Evolutionary conservation across 208 protist genomes (phyloP), one percentile per base, ranked within the genome.

Genomic region (Trypanosoma theileri): DNA sequence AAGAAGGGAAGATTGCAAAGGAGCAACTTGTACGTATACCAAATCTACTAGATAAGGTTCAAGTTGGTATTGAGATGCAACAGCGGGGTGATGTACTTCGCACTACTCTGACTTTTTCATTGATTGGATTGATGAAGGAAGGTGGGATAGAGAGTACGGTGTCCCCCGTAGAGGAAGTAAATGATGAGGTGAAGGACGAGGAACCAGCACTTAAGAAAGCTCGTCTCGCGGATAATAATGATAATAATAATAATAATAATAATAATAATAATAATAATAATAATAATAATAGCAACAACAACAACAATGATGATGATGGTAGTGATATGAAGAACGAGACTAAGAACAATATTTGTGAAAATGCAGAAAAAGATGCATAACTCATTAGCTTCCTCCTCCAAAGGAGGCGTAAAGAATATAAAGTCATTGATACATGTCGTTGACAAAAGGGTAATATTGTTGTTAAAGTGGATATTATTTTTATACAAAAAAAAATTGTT

Each of bases 1-100:
- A 96, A 67, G 87, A 96, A 66, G 89, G 91, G 58, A 84, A 83
- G 26, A 93, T 96, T 60, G 66, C 77, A 31, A 85, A 86, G 63
- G 88, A 92, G 65, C 73, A 84, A 51, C 81, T 96, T 28, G 22
- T 61, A 41, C 48, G 48, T 56, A 85, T 95, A 40, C 90, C 90
- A 0, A 76, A 80, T 22, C 77, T 95, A 60, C 78, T 95, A 22
- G 85, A 93, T n/a, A 88, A 82, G 69, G 90, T 93, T 40, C 70
- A 50, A 21, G 90, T 95, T 11, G 69, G 84, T 50, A 93, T 95
- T 71, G 73, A 89, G 54, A 71, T 93, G 28, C 82, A 83, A 64
- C 78, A 77, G 40, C 72, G 81, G 22, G 89, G 89, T 14, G 89
- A 95, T 57, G 80, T 89, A 51, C 76, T 95, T 75, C 81, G 86